phyloP scores from a whole-genome alignment of 257 asterid genomes.

The Solanum boliviense region DNA sequence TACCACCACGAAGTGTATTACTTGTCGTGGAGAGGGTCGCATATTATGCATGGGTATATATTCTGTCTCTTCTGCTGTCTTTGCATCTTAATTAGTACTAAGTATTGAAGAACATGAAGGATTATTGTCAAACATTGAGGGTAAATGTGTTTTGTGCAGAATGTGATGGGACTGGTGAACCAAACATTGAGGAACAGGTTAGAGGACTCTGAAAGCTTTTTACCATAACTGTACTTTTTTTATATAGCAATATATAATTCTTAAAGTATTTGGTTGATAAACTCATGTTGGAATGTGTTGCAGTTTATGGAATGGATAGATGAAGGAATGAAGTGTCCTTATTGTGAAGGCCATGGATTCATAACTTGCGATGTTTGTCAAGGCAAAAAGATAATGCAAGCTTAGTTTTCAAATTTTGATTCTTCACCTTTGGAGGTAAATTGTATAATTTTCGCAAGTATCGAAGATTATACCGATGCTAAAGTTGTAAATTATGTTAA shows the following conservation, averaged over 20 bases:
- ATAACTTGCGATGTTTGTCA: conserved; percentile 54
- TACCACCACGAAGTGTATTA: conserved; percentile 28
- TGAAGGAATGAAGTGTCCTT: conserved; percentile 75
- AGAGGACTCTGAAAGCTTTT: background rate
- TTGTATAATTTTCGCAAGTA: background rate
- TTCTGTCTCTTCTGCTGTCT: background rate
- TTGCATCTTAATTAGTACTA: background rate
- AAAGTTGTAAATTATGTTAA: background rate
- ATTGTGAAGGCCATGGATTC: conserved; percentile 75
- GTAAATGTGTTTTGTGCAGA: conserved; percentile 32
- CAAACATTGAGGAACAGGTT: conserved; percentile 89
- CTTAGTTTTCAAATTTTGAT: background rate
- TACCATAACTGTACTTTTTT: background rate
- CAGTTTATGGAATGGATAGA: conserved; percentile 96
- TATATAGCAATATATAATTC: background rate
- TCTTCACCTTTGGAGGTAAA: background rate
- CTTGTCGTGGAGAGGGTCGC: conserved; percentile 93
- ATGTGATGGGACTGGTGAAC: conserved; percentile 98
- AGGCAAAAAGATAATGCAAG: conserved; percentile 24
- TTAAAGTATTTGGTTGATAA: background rate
- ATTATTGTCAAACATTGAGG: background rate
- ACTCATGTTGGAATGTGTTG: background rate
- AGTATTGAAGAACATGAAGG: background rate
- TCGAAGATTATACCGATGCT: background rate
- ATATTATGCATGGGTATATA: conserved; percentile 78